Evolutionary conservation across 441 rosid genomes (phyloP).

Genomic region (Hura crepitans): DNA sequence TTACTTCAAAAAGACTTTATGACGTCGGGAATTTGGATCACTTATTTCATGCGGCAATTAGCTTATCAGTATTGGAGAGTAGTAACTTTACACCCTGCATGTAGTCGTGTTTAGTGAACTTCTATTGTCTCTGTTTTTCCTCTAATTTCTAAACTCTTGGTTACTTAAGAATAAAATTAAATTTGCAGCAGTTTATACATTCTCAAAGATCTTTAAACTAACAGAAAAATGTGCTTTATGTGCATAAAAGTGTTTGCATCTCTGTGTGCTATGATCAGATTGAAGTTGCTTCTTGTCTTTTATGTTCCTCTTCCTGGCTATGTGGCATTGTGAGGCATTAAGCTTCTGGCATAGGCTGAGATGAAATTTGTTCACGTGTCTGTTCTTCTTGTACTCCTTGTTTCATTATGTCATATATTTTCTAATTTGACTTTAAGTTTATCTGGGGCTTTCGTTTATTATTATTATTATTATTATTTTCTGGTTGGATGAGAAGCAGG

Average conservation of each 20-base stretch:
- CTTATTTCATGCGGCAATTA: no score
- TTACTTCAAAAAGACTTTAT: not conserved
- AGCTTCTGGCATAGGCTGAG: not conserved
- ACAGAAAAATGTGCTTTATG: no score
- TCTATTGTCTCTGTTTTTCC: not conserved
- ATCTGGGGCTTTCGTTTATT: not conserved
- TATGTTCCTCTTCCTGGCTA: no score
- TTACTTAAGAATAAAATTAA: no score
- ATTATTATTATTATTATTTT: not conserved
- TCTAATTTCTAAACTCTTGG: not conserved
- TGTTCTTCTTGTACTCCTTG: not conserved
- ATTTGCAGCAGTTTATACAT: not conserved
- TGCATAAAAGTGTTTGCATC: no score
- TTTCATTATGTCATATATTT: not conserved
- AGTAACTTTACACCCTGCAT: not conserved
- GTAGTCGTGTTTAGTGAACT: not conserved
- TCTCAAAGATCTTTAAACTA: no score
- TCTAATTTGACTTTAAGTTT: not conserved
- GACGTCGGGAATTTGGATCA: no score
- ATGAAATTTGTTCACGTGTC: not conserved
- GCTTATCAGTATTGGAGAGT: not conserved
- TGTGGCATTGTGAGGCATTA: not conserved
- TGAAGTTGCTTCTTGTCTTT: no score
- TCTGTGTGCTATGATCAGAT: no score
- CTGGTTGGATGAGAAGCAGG: no score